Conservation (phyloP, 2,329 filamentous ascomycete species). For the Cladophialophora carrionii region DNA sequence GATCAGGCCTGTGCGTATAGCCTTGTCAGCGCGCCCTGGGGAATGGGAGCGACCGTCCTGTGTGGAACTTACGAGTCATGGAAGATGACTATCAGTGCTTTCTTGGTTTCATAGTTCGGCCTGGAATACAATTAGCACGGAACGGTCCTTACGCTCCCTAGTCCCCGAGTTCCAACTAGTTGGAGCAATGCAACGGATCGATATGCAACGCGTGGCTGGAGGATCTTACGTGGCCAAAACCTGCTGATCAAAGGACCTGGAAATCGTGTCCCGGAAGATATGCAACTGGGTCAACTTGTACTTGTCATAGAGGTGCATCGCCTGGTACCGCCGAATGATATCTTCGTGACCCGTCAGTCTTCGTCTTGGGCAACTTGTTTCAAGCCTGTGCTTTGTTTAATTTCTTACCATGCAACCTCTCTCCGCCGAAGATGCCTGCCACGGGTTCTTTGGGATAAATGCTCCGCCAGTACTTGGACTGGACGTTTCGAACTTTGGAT, state of each 20-base stretch:
- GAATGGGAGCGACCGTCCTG: conserved; percentile 14
- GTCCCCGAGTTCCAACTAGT: not conserved
- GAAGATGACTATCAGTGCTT: conserved; percentile 78
- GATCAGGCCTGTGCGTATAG: conserved; percentile 61
- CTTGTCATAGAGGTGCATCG: conserved; percentile 69
- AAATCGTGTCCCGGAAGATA: conserved; percentile 73
- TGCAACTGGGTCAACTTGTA: conserved; percentile 79
- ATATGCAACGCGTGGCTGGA: not conserved
- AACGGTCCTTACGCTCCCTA: not conserved
- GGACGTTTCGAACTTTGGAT: conserved; percentile 60
- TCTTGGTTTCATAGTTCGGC: conserved; percentile 66
- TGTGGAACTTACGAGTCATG: conserved; percentile 62
- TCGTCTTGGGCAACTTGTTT: not conserved
- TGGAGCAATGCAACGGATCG: not conserved
- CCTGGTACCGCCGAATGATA: conserved; percentile 76
- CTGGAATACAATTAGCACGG: conserved; percentile 43
- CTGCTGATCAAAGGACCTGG: conserved; percentile 81
- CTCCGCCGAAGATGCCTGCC: conserved; percentile 56
- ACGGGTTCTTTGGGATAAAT: conserved; percentile 70
- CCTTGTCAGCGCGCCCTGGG: conserved; percentile 4
- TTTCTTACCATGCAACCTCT: conserved; percentile 64
- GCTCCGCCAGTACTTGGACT: conserved; percentile 79
- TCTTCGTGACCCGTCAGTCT: conserved; percentile 52
- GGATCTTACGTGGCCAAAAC: conserved; percentile 71
- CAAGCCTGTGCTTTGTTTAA: not conserved